Evolutionary conservation across 2,329 filamentous ascomycete species (phyloP), one percentile per base, ranked within the genome.

Genomic region (Thyridium curvatum): DNA sequence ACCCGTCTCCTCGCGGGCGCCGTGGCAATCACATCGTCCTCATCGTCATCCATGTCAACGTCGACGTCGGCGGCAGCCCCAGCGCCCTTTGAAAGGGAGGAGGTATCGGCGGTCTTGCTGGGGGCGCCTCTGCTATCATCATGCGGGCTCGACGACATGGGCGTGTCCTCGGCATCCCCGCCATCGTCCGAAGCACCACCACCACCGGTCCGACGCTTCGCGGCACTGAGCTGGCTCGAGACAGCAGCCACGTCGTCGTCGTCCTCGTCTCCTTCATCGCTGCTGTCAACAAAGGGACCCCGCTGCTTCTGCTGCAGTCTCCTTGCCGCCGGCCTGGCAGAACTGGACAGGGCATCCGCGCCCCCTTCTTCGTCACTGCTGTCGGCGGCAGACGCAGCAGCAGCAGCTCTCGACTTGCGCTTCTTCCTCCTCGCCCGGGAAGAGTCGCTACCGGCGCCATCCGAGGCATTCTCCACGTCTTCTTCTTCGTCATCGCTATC

Each of bases 61-160:
- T 46, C 49, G 7, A 42, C 44, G 16, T 42, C 44, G 13, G 33
- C 33, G 12, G 18, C 34, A 30, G 35, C 39, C 4, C 37, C 33
- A 12, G 35, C 46, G 14, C 37, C 41, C 13, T 45, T 42, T 4
- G 41, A 38, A 4, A 42, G 26, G 32, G 34, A 35, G 4, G 41
- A 35, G 13, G n/a, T n/a, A n/a, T 39, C 41, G 28, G 44, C 31
- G 13, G 45, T 26, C 29, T 45, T 28, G 26, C 39, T 30, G 33
- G 40, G 45, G 41, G n/a, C n/a, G n/a, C n/a, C n/a, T n/a, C 30
- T 41, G 38, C n/a, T 40, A 41, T 15, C 40, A 10, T 16, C 48
- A 51, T 52, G 56, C 6, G 62, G 62, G 40, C 59, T 65, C 3
- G 64, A 64, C 18, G 65, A 67, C 35, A 61, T 42, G 9, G 64